phyloP scores from a whole-genome alignment of 192 early-diverging fungal species.

The Funneliformis geosporum region DNA sequence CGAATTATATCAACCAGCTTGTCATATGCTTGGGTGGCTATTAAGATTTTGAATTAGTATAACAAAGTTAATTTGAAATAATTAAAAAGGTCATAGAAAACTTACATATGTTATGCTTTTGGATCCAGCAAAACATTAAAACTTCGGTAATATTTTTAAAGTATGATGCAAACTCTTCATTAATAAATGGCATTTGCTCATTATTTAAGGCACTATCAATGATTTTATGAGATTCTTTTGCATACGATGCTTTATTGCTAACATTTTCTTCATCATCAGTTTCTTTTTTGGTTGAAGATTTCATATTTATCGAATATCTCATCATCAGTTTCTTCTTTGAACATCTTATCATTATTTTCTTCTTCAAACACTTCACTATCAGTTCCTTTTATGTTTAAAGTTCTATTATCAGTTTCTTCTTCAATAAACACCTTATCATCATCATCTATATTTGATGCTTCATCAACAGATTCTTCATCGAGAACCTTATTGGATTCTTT shows the following conservation, averaged over 20 bases:
- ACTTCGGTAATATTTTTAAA: not conserved
- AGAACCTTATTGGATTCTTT: no score
- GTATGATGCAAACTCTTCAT: not conserved
- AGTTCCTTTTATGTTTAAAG: no score
- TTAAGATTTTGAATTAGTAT: not conserved
- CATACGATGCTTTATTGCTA: not conserved
- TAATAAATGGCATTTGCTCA: not conserved
- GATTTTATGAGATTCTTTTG: not conserved
- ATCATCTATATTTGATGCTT: no score
- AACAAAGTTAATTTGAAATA: not conserved
- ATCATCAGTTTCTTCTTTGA: no score
- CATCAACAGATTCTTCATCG: no score
- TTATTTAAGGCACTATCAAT: not conserved
- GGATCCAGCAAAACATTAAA: not conserved
- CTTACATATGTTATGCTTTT: slow-evolving; percentile 15
- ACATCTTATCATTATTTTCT: no score
- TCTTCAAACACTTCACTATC: no score
- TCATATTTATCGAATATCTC: no score
- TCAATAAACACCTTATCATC: no score
- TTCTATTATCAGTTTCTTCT: no score
- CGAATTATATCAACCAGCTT: not conserved
- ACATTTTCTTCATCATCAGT: not conserved
- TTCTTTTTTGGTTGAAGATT: not conserved
- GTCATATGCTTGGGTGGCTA: slow-evolving; percentile 3
- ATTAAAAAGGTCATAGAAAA: not conserved